These are phyloP conservation scores for Effrenium voratum DNA, from an alignment of 73 alveolate genomes.

Conservation along the genomic window DNA sequence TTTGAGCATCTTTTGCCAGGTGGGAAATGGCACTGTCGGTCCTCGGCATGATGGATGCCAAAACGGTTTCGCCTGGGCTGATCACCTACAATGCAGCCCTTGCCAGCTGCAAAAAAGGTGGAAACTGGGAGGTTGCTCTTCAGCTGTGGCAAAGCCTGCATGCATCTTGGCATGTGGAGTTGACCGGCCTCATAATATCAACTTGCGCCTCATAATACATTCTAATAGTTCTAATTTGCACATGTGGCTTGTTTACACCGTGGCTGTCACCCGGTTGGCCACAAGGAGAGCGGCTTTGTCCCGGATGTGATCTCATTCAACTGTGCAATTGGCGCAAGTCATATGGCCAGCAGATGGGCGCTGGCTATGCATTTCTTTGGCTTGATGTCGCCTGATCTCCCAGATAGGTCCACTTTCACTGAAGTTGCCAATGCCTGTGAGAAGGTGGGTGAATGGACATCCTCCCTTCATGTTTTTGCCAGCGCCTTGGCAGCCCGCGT, in stretches of 20 bases:
- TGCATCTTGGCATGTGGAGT: conserved; percentile 25
- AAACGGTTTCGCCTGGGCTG: not conserved
- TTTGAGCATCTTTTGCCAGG: not conserved
- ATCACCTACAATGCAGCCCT: conserved; percentile 76
- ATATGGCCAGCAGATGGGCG: not conserved
- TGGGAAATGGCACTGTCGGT: conserved; percentile 55
- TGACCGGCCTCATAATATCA: too few relatives aligned
- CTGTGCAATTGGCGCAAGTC: conserved; percentile 4
- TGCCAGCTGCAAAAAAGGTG: conserved; percentile 66
- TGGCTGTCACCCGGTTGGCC: not conserved
- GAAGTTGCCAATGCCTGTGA: conserved; percentile 57
- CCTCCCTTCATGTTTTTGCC: not conserved
- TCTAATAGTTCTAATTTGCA: not conserved
- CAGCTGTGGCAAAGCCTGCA: not conserved
- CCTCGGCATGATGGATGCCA: conserved; percentile 9
- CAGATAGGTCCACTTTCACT: conserved; percentile 40
- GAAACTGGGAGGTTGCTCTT: conserved; percentile 14
- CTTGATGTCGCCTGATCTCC: not conserved
- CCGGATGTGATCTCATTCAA: conserved; percentile 26
- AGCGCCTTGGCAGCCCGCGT: not conserved
- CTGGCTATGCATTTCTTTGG: not conserved
- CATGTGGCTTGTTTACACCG: not conserved
- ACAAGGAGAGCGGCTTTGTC: not conserved
- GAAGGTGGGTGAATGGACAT: conserved; percentile 27
- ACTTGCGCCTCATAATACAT: not conserved